Percentiles rank a stretch among this genome's conserved stretches.
Evolutionary conservation across 2,329 filamentous ascomycete species (phyloP).

Genomic region (Metarhizium humberi): DNA sequence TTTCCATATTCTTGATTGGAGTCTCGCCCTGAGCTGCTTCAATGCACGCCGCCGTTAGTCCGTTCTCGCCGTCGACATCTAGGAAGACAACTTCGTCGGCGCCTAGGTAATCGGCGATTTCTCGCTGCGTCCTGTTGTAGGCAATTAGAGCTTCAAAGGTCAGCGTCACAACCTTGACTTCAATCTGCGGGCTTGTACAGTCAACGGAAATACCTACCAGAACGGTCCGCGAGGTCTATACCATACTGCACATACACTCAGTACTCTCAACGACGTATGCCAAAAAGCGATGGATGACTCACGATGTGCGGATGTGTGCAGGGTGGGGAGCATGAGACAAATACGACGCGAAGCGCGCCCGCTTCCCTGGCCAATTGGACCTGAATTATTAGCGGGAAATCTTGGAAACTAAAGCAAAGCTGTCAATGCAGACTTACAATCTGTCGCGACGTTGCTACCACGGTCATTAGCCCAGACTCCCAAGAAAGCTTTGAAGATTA

Average conservation of each 20-base stretch:
- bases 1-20: constrained; percentile 61
- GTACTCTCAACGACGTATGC: not conserved
- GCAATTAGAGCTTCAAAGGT: constrained; percentile 29
- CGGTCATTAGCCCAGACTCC: constrained; percentile 10
- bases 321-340: constrained; percentile 72
- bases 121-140: constrained; percentile 27
- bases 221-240: constrained; percentile 35
- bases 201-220: constrained; percentile 2
- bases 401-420: not conserved
- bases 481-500: constrained; percentile 40
- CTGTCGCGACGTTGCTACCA: constrained; percentile 10
- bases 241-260: constrained; percentile 23
- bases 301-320: constrained; percentile 86
- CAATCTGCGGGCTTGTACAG: not conserved
- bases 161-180: constrained; percentile 12
- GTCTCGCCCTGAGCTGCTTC: constrained; percentile 50
- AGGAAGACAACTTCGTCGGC: constrained; percentile 23
- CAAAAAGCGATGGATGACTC: constrained; percentile 21
- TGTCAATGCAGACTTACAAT: constrained; percentile 11
- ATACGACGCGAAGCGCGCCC: constrained; percentile 72
- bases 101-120: constrained; percentile 20
- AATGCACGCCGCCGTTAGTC: constrained; percentile 65
- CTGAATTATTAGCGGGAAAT: constrained; percentile 8
- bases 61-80: constrained; percentile 48
- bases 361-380: constrained; percentile 70